phyloP scores from a whole-genome alignment of 495 filamentous ascomycete genomes.

The Podospora tetraspora region DNA sequence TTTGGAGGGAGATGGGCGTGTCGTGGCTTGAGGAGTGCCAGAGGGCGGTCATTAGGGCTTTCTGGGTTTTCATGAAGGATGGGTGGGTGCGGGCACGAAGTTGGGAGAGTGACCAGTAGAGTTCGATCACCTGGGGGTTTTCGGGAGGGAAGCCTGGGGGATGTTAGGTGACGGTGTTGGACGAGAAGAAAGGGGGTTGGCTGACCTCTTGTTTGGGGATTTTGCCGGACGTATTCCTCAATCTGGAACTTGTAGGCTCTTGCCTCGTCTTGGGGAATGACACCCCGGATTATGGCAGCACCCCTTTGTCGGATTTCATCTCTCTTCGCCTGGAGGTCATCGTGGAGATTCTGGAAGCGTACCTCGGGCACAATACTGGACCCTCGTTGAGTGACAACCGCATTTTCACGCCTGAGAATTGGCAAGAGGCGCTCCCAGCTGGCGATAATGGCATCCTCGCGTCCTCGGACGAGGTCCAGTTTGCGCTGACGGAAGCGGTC shows the following conservation, averaged over 20 bases:
- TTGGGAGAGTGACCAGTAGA: slow-evolving; percentile 83
- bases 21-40: slow-evolving; percentile 57
- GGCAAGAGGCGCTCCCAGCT: slow-evolving; percentile 68
- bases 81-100: slow-evolving; percentile 67
- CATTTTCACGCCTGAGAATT: slow-evolving; percentile 50
- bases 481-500: slow-evolving; percentile 76
- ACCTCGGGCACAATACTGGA: slow-evolving; percentile 53
- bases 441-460: slow-evolving; percentile 54
- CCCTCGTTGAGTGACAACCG: slow-evolving; percentile 36
- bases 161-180: neutral
- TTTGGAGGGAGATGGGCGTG: slow-evolving; percentile 52
- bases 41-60: slow-evolving; percentile 68
- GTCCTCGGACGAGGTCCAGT: slow-evolving; percentile 52
- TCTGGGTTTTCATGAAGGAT: slow-evolving; percentile 62
- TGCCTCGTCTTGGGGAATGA: slow-evolving; percentile 55
- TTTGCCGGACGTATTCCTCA: slow-evolving; percentile 57
- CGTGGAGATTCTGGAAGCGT: slow-evolving; percentile 49
- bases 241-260: slow-evolving; percentile 52
- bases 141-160: slow-evolving; percentile 44
- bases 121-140: slow-evolving; percentile 72
- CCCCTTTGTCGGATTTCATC: slow-evolving; percentile 57
- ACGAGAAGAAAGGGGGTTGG: neutral
- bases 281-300: slow-evolving; percentile 57
- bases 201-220: slow-evolving; percentile 51
- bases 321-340: slow-evolving; percentile 38